Base-by-base conservation (phyloP, 2,329 filamentous ascomycete species). In the Colletotrichum liaoningense region DNA sequence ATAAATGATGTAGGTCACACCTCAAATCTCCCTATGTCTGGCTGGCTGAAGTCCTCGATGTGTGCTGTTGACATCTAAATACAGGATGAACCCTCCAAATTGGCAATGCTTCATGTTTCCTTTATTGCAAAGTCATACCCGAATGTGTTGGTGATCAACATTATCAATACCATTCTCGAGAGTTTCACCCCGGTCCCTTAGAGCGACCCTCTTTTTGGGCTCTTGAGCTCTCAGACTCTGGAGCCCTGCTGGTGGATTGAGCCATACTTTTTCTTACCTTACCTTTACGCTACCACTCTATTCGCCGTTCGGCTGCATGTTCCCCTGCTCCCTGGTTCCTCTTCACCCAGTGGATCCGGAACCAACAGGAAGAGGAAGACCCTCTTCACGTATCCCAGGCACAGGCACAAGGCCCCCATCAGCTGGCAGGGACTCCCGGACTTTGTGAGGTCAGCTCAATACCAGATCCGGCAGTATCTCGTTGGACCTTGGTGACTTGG, bases 151-250 rank as follows among this genome's bases (percentile, higher is more conserved):
- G 70, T 60, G 70, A 70, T 65, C 55, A 49, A 49, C 59, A 63
- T 73, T 73, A 70, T 60, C 65, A 60, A 56, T 59, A 54, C 70
- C n/a, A 6, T 63, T 60, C 59, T 64, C 58, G 59, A 59, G 69
- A 58, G 28, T 22, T 42, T 38, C 56, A 35, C 63, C 28, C 57
- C 64, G 12, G 52, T 38, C n/a, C 7, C 42, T 49, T 49, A 68
- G 30, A 46, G 59, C 52, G 24, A 52, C 28, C 33, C 33, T 63
- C 49, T n/a, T 24, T 42, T 30, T n/a, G 38, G 22, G n/a, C 16
- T 33, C n/a, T 58, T 16, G 24, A 11, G 19, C 28, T 33, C 38
- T 58, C 26, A 19, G 24, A 26, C 35, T n/a, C 42, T 26, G 24
- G 62, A 67, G 67, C 63, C 70, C 70, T 64, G 70, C 7, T 26